Base-by-base conservation (phyloP, 148 eudicot species). In the Camellia sinensis region DNA sequence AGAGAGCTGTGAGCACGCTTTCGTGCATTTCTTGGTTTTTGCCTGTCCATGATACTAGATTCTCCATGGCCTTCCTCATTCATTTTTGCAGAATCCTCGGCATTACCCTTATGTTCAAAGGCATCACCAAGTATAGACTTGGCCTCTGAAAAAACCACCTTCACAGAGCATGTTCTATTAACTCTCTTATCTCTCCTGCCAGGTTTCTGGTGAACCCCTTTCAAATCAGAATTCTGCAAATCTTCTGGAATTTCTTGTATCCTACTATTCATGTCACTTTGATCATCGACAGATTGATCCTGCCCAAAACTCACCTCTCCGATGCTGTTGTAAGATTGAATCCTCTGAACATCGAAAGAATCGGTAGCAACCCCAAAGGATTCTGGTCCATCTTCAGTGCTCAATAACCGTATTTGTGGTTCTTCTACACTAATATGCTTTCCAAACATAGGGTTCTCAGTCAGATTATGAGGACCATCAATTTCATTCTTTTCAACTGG, bases 401-500 rank as follows among this genome's bases (percentile, higher is more conserved):
- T 81, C 72, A 83, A 80, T 83, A 79, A 37, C 73, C 80, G 78
- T 69, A 79, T 84, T 37, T 89, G 85, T 75, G 67, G 74, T 46
- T 79, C 84, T 56, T 82, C 88, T 9, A 75, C 74, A 78, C 37
- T 29, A 29, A 29, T 29, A 29, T 29, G 37, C 37, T 29, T 1
- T 29, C 37, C 37, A 29, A 29, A 29, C 37, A 29, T 29, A 29
- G 37, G 37, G 37, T 29, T 29, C 37, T 29, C 37, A 29, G 37
- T 29, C 37, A 29, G 37, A 29, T 29, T 29, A 1, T 29, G 37
- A 29, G 37, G 37, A 29, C 84, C 60, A 82, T 48, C 82, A 53
- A 75, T 80, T 73, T 93, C 94, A 61, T 74, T 82, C 82, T 85
- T 92, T 83, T 91, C 93, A 61, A 86, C 88, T 17, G 99, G 95